Evolutionary conservation across 495 filamentous ascomycete species (phyloP), one percentile per base, ranked within the genome.

Genomic region (Xanthoparmelia taractica): DNA sequence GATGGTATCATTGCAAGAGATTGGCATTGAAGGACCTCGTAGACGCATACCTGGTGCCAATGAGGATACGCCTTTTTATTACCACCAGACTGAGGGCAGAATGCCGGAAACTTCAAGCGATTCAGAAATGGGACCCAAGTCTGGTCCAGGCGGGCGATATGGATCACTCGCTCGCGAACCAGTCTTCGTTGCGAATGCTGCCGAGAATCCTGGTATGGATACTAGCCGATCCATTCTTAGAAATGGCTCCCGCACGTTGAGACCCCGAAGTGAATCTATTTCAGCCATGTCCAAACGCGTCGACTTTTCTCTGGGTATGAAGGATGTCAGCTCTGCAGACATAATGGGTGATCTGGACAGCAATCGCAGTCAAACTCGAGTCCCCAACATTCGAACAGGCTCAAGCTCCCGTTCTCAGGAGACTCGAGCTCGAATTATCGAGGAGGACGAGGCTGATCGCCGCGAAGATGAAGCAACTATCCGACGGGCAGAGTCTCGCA

Each of bases 21-120:
- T 92, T 63, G 90, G 91, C 66, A 92, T 96, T 70, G 89, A 96
- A 80, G 90, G 91, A 41, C 91, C 91, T 47, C 84, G 84, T 67
- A 84, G 87, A 75, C 86, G 87, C 69, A 85, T 84, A 71, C 87
- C 90, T 37, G 89, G 91, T 57, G 76, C 79, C 61, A 81, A 79
- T 47, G 76, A 81, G 60, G 80, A 81, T 63, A 79, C 80, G 61
- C 85, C 85, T 31, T 74, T 85, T 70, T 86, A 87, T 62, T 69
- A 87, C 64, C 73, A 77, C 61, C 78, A 83, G 45, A 62, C 70
- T 60, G 70, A 64, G 27, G 56, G 36, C 58, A 58, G 23, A 29
- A 5, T 33, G 12, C 27, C 55, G 36, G 62, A 58, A 25, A 48
- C 54, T 20, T 38, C 48, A 4, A 20, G 54, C n/a, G 54, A n/a